Evolutionary conservation across 192 early-diverging fungal genomes (phyloP).

Genomic region (Backusella luteola): DNA sequence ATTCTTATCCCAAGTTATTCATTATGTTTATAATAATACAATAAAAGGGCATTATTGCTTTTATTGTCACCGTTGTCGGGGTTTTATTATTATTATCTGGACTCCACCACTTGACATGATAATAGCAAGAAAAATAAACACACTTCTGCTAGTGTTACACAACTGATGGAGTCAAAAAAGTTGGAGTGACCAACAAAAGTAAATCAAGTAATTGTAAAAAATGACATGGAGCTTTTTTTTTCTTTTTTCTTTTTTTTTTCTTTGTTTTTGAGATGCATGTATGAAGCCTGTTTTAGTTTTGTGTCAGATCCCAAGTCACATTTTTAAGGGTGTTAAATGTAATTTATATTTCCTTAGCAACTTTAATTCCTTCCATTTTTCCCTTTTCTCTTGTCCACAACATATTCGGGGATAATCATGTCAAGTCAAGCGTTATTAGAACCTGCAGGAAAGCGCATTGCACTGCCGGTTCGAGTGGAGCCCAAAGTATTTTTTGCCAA

Average conservation of each 20-base stretch:
- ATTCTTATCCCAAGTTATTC: not conserved
- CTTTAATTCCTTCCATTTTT: not conserved
- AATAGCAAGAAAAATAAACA: too few species aligned
- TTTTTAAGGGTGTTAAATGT: not conserved
- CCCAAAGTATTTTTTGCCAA: constrained; percentile 95
- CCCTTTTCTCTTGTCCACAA: not conserved
- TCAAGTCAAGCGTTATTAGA: constrained; percentile 10
- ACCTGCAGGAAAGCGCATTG: constrained; percentile 58
- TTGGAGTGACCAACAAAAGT: too few species aligned
- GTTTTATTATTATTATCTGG: not conserved
- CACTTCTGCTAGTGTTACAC: too few species aligned
- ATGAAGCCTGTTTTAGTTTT: not conserved
- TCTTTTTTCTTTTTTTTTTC: too few species aligned
- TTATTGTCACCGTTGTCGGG: not conserved
- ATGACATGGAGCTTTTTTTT: not conserved
- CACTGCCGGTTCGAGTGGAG: constrained; percentile 70
- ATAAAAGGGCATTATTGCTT: not conserved
- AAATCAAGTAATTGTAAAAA: too few species aligned
- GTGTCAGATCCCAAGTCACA: not conserved
- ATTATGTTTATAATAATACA: not conserved
- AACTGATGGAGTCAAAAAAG: too few species aligned
- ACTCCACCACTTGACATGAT: too few species aligned
- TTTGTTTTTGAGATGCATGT: not conserved
- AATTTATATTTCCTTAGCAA: not conserved
- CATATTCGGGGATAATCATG: not conserved